A percentile compares a stretch with the other conserved stretches of the same genome.
These are phyloP conservation scores for Dactylellina haptotyla DNA, from an alignment of 2,329 filamentous ascomycete genomes.

Conservation along the genomic window DNA sequence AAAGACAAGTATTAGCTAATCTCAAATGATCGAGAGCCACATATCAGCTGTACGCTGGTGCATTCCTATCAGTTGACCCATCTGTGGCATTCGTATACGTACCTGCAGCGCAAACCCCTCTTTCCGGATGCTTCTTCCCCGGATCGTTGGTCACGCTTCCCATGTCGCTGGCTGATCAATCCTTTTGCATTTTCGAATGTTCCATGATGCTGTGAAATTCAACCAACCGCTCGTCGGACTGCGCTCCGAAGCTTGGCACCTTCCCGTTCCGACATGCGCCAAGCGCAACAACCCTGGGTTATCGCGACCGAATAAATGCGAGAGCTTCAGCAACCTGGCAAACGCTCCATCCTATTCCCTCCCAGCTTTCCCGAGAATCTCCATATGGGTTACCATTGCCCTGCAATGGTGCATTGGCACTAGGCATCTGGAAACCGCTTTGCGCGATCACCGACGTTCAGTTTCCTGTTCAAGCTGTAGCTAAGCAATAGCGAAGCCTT, in stretches of 20 bases:
- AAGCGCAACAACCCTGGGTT: conserved; percentile 39
- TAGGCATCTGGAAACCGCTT: conserved; percentile 46
- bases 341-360: neutral
- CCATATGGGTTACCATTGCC: neutral
- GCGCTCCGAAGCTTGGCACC: conserved; percentile 38
- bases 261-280: conserved; percentile 41
- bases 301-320: conserved; percentile 23
- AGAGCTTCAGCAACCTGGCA: neutral
- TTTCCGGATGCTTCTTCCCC: conserved; percentile 19
- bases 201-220: conserved; percentile 4
- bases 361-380: conserved; percentile 5
- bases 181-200: conserved; percentile 7
- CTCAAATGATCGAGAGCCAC: too few relatives aligned
- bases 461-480: conserved; percentile 47
- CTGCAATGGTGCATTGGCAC: conserved; percentile 49
- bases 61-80: conserved; percentile 1
- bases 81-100: conserved; percentile 3
- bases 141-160: conserved; percentile 12
- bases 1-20: neutral
- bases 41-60: too few relatives aligned
- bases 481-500: conserved; percentile 51
- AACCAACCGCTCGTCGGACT: neutral
- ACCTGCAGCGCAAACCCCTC: conserved; percentile 26
- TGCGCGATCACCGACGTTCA: conserved; percentile 18
- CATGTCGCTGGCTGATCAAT: neutral